These are phyloP conservation scores for Serendipita indica DNA, from an alignment of 768 basidiomycete species.

Conservation along the genomic window DNA sequence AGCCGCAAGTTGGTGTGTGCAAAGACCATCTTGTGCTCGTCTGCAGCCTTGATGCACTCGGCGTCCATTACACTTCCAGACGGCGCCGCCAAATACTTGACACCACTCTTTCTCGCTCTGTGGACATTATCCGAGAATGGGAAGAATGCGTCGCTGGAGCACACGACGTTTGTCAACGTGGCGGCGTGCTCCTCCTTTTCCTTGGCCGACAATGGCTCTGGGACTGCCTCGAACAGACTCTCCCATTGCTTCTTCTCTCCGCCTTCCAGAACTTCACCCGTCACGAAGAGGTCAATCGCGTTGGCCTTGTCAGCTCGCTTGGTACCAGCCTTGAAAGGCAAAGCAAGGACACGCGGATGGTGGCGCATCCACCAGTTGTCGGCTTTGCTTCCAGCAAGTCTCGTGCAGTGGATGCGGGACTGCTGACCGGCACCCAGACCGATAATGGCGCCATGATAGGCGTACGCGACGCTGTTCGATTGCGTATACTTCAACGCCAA, in stretches of 20 bases:
- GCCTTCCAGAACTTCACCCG: conserved; percentile 75
- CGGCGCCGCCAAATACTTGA: conserved; percentile 79
- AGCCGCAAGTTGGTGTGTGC: conserved; percentile 75
- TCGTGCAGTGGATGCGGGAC: conserved; percentile 97
- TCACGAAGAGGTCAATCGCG: conserved; percentile 92
- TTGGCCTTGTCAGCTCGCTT: conserved; percentile 98
- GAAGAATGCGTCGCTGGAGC: conserved; percentile 98
- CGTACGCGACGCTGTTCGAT: conserved; percentile 96
- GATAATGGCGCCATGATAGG: conserved; percentile 78
- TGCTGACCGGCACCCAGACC: conserved; percentile 97
- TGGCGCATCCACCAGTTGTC: conserved; percentile 99
- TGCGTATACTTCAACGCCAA: conserved; percentile 97
- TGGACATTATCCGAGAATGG: conserved; percentile 98
- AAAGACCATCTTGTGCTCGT: conserved; percentile 86
- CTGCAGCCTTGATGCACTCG: conserved; percentile 91
- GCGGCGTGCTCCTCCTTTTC: conserved; percentile 65
- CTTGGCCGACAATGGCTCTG: conserved; percentile 44
- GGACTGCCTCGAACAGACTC: conserved; percentile 58
- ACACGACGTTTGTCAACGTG: conserved; percentile 71
- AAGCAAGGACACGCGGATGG: conserved; percentile 78
- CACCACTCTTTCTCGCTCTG: conserved; percentile 81
- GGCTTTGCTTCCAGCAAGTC: conserved; percentile 93
- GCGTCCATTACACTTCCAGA: conserved; percentile 94
- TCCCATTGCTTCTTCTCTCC: conserved; percentile 90
- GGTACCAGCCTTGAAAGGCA: conserved; percentile 94